Base-by-base conservation (phyloP, 2,329 filamentous ascomycete genomes). In the Botrytis paeoniae region DNA sequence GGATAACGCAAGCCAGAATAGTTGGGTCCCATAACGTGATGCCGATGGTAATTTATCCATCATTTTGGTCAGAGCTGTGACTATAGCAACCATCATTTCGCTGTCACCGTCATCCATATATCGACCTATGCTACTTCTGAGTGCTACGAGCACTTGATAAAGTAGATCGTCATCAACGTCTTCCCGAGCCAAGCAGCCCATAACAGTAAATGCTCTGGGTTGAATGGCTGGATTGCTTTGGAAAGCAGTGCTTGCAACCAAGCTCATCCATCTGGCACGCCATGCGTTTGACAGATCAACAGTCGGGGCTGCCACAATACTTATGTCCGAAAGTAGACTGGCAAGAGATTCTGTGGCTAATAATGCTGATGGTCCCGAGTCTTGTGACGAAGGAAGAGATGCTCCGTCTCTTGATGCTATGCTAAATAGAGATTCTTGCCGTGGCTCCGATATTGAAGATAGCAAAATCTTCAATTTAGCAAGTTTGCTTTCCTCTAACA, bases 141-240 rank as follows among this genome's bases (percentile, higher is more conserved):
- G 83, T 25, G 90, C 89, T 41, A 92, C 90, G 4, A 92, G 84
- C 32, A 92, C 89, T 79, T 92, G 90, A 78, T 92, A 92, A 3
- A 92, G 84, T 6, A 92, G 83, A 78, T 92, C 90, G 75, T 92
- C 90, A 71, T 92, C 90, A 2, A 92, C 90, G 79, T 92, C 90
- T 78, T 92, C 90, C n/a, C 89, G 85, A 37, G 90, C 90, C 16
- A 92, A 82, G 76, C 89, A 92, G 22, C 90, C 90, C 90, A 92
- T 92, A 59, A 92, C 90, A 2, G 89, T 87, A 77, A 92, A 92
- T 1, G 90, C 90, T 32, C 89, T 84, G 9, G 90, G 89, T 76
- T 92, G 90, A 72, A 92, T 90, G 3, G 90, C 89, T 14, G 90
- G 90, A 78, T 92, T 92, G 78, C 90, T 92, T 79, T 92, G 90